phyloP scores from a whole-genome alignment of 192 early-diverging fungal species.

The Coemansia sp. region DNA sequence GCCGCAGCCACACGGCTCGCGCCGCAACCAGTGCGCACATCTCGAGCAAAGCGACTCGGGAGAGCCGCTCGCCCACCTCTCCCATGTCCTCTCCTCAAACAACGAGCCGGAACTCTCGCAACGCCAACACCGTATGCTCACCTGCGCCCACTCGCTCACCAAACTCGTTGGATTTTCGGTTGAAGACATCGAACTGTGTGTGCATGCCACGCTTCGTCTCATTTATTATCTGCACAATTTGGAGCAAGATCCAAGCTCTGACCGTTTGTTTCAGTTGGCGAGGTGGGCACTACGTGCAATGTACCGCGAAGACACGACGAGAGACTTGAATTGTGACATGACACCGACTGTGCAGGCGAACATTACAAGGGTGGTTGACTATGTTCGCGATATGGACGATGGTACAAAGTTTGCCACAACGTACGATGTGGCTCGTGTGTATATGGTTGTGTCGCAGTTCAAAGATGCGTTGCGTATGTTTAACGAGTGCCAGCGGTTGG shows the following conservation, averaged over 20 bases:
- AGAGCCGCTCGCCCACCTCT: constrained; percentile 21
- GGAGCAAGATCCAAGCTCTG: neutral
- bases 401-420: constrained; percentile 5
- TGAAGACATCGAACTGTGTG: constrained; percentile 30
- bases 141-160: constrained; percentile 13
- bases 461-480: constrained; percentile 18
- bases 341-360: constrained; percentile 15
- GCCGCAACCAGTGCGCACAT: constrained; percentile 33
- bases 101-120: constrained; percentile 17
- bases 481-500: constrained; percentile 23
- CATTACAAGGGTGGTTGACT: constrained; percentile 10
- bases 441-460: constrained; percentile 22
- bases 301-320: constrained; percentile 41
- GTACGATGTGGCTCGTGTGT: constrained; percentile 38
- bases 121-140: constrained; percentile 28
- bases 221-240: constrained; percentile 35
- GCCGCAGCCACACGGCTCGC: neutral
- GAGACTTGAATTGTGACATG: neutral
- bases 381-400: neutral
- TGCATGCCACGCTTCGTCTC: constrained; percentile 37
- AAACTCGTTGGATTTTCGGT: constrained; percentile 19
- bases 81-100: constrained; percentile 9
- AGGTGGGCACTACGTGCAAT: constrained; percentile 39
- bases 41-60: constrained; percentile 14
- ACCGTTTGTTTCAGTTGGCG: constrained; percentile 15